Base-by-base conservation (phyloP, 2,329 filamentous ascomycete genomes). In the Colletotrichum gloeosporioides region DNA sequence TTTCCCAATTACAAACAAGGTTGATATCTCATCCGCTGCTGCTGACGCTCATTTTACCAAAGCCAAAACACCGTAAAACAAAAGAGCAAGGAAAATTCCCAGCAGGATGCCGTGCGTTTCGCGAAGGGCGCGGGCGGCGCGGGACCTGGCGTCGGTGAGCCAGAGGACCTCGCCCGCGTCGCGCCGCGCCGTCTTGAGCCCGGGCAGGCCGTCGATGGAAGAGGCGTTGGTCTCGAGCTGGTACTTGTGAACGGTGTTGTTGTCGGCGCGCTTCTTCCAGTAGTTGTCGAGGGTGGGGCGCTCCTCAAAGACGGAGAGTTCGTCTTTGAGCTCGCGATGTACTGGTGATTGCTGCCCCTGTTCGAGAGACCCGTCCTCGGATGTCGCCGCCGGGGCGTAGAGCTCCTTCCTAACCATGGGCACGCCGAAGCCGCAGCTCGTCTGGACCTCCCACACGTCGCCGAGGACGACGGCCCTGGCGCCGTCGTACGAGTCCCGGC, bases 381-480 rank as follows among this genome's bases (percentile, higher is more conserved):
- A 32, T 4, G 66, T 10, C 31, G 80, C 78, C 2, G 79, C 81
- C 12, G 80, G 77, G 9, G 80, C 80, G 73, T 88, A 87, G 9
- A 87, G 78, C 32, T 78, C 84, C 80, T 80, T 87, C 79, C 79
- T 85, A 49, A 92, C 83, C 34, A 88, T 84, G 3, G 92, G 92
- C 9, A 94, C 92, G 29, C 90, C 91, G 79, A 88, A 94, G 8
- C 93, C 93, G 80, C 93, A 95, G 67, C 89, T 91, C 12, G 91
- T 93, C 87, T 94, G 92, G 5, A 92, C 90, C 84, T 93, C 90
- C 81, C 90, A 93, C 22, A 95, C 87, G 78, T 93, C 87, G 71
- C 93, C 84, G 44, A 91, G 78, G 49, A 95, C 89, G 31, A 94
- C 89, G 1, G 92, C 92, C 32, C 93, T 85, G 9, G 89, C 90